phyloP scores from a whole-genome alignment of 768 basidiomycete genomes.

The Galerina marginata region DNA sequence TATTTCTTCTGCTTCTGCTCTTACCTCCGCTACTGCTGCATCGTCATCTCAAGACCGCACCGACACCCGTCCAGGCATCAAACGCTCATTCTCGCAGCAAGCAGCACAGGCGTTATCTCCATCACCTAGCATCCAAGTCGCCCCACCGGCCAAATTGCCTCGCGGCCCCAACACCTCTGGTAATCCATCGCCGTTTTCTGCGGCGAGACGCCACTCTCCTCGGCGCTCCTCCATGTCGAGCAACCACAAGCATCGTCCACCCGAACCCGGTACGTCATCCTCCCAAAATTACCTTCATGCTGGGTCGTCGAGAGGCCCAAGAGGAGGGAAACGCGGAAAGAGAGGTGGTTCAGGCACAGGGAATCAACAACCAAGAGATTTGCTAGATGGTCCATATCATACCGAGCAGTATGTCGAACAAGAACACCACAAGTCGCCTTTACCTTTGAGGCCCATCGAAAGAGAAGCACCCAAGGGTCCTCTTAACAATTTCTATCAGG shows the following conservation, averaged over 20 bases:
- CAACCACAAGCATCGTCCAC: conserved; percentile 19
- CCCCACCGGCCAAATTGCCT: conserved; percentile 27
- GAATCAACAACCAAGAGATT: conserved; percentile 4
- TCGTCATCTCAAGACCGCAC: conserved; percentile 6
- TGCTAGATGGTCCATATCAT: conserved; percentile 40
- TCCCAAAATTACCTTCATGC: conserved; percentile 3
- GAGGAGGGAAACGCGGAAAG: conserved; percentile 15
- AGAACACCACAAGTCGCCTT: conserved; percentile 34
- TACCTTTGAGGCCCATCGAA: conserved; percentile 37
- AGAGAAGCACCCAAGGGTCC: conserved; percentile 43
- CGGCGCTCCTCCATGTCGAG: conserved; percentile 17
- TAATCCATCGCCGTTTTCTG: conserved; percentile 21
- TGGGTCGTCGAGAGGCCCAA: conserved; percentile 4
- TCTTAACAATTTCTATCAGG: conserved; percentile 45
- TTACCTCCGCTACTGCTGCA: conserved; percentile 7
- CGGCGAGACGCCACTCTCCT: conserved; percentile 13
- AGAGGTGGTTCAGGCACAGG: not conserved
- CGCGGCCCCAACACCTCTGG: conserved; percentile 16
- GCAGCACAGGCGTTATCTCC: conserved; percentile 31
- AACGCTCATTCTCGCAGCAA: conserved; percentile 54
- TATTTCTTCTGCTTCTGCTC: conserved; percentile 27
- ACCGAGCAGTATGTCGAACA: conserved; percentile 38
- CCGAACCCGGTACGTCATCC: conserved; percentile 22
- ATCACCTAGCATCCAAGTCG: conserved; percentile 21
- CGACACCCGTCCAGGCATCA: conserved; percentile 32